phyloP scores from a whole-genome alignment of 306 rosid genomes.

The Gillenia trifoliata region DNA sequence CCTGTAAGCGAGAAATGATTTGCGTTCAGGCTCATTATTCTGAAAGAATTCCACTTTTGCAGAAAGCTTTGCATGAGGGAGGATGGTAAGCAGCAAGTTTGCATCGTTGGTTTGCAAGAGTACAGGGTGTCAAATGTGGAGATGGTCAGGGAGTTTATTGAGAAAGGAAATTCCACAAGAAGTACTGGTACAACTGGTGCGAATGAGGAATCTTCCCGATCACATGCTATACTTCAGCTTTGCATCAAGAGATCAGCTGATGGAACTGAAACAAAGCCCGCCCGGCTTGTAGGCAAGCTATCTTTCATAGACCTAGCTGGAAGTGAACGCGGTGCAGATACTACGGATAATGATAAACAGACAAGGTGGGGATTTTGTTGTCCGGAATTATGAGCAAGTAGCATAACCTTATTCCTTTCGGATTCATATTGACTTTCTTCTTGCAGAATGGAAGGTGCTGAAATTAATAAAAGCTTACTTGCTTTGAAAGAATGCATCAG shows the following conservation, averaged over 20 bases:
- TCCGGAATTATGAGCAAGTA: neutral
- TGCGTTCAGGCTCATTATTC: conserved; percentile 12
- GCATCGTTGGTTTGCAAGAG: conserved; percentile 87
- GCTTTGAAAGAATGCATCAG: conserved; percentile 82
- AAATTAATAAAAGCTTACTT: conserved; percentile 81
- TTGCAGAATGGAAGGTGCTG: conserved; percentile 88
- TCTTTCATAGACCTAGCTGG: conserved; percentile 88
- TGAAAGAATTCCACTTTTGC: conserved; percentile 33
- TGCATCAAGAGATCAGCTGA: conserved; percentile 63
- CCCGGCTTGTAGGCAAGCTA: conserved; percentile 66
- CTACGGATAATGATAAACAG: conserved; percentile 74
- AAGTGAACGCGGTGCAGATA: conserved; percentile 87
- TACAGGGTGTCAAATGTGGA: conserved; percentile 62
- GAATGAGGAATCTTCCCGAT: conserved; percentile 82
- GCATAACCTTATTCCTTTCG: neutral
- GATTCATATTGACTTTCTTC: neutral
- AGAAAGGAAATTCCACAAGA: conserved; percentile 68
- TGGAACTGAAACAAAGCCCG: conserved; percentile 63
- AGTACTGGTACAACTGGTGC: conserved; percentile 88
- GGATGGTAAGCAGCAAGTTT: conserved; percentile 89
- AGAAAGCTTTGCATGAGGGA: conserved; percentile 87
- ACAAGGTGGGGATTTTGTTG: conserved; percentile 45
- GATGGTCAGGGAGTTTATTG: conserved; percentile 62
- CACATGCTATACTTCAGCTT: conserved; percentile 89
- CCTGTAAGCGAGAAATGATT: conserved; percentile 8